A percentile compares a stretch with the other conserved stretches of the same genome.
Conservation (phyloP, 2,329 filamentous ascomycete species). For the Penicillium hordei region DNA sequence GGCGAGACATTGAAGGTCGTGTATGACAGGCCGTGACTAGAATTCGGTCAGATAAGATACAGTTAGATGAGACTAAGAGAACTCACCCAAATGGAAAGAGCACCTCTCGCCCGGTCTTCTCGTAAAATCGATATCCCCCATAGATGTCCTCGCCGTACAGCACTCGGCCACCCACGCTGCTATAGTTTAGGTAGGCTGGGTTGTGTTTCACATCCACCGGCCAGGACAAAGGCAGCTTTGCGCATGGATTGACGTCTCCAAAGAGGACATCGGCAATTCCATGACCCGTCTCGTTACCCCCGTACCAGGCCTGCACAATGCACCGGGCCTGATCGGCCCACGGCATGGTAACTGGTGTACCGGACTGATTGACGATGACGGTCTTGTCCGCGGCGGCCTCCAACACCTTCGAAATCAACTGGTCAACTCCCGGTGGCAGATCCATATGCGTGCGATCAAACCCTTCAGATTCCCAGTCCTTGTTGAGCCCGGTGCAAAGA, state of each 20-base stretch:
- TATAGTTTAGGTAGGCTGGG: conserved; percentile 71
- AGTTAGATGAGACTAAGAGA: neutral
- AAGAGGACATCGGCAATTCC: conserved; percentile 75
- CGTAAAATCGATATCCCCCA: conserved; percentile 76
- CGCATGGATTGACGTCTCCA: conserved; percentile 69
- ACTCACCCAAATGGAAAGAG: conserved; percentile 66
- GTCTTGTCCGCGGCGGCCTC: conserved; percentile 63
- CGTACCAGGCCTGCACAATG: conserved; percentile 75
- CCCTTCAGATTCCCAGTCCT: conserved; percentile 39
- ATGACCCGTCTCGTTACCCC: conserved; percentile 78
- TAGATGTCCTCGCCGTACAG: conserved; percentile 78
- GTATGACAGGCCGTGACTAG: conserved; percentile 70
- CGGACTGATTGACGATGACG: conserved; percentile 71
- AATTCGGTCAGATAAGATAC: neutral
- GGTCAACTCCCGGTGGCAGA: conserved; percentile 53
- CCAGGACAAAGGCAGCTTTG: conserved; percentile 71
- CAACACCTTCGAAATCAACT: conserved; percentile 61
- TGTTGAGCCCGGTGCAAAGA: conserved; percentile 25
- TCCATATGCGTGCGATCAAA: conserved; percentile 55
- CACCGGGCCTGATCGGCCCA: conserved; percentile 48
- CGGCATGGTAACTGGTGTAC: conserved; percentile 60
- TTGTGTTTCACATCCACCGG: conserved; percentile 65
- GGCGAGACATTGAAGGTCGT: conserved; percentile 63
- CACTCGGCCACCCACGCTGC: conserved; percentile 66
- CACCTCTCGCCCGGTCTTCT: conserved; percentile 61